These are phyloP conservation scores for Fusarium staphyleae DNA, from an alignment of 2,329 filamentous ascomycete species.

Conservation along the genomic window DNA sequence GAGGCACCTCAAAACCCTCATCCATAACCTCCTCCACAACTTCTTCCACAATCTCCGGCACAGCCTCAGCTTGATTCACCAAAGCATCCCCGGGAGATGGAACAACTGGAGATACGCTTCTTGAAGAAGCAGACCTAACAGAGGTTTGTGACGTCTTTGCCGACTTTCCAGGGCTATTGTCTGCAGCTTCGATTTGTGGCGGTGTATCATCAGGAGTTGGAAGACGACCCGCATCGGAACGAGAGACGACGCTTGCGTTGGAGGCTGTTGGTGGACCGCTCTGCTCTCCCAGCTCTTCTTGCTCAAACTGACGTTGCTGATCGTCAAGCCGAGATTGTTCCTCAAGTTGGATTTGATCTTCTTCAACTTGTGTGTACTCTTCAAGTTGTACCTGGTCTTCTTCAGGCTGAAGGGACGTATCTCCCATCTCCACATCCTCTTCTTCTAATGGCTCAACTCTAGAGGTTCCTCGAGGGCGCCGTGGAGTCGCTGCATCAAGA, in stretches of 20 bases:
- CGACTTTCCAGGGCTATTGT: constrained; percentile 33
- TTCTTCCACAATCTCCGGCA: constrained; percentile 26
- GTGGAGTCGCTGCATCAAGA: constrained; percentile 58
- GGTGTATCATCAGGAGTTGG: constrained; percentile 63
- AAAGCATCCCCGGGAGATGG: constrained; percentile 5
- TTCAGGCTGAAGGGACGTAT: constrained; percentile 12
- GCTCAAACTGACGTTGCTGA: not conserved
- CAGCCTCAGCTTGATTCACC: constrained; percentile 2
- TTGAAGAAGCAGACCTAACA: constrained; percentile 8
- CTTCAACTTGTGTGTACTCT: no score
- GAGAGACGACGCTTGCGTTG: constrained; percentile 45
- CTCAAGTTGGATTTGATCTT: no score
- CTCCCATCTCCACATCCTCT: constrained; percentile 24
- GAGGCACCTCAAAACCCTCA: constrained; percentile 9
- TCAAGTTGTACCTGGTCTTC: constrained; percentile 8
- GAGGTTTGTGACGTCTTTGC: constrained; percentile 19
- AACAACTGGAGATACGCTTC: constrained; percentile 6
- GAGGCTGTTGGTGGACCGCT: constrained; percentile 31
- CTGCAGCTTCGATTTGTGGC: constrained; percentile 45
- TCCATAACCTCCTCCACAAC: constrained; percentile 18
- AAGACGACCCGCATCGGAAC: constrained; percentile 53
- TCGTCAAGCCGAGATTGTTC: no score
- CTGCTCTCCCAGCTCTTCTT: constrained; percentile 16
- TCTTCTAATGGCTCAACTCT: constrained; percentile 7
- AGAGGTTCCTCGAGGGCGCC: constrained; percentile 29